These are phyloP conservation scores for Chlorella sp. DNA, from an alignment of 139 green algal species.

Conservation along the genomic window DNA sequence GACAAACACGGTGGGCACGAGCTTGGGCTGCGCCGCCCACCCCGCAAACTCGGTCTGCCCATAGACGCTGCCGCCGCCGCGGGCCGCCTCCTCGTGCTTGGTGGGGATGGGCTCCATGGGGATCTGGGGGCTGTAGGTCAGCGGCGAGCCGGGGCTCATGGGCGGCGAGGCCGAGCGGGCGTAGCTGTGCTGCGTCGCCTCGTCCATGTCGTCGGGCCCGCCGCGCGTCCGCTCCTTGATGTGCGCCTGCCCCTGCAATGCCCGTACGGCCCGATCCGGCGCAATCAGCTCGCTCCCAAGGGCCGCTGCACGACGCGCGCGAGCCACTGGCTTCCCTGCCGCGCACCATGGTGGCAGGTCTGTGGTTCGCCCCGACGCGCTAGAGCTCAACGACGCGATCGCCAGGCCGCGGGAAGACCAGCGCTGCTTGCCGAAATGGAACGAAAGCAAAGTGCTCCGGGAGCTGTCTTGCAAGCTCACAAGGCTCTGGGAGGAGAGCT, in stretches of 20 bases:
- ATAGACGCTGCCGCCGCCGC: slow-evolving; percentile 10
- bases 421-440: too few relatives aligned
- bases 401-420: too few relatives aligned
- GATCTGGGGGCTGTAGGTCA: slow-evolving; percentile 86
- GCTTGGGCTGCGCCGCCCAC: slow-evolving; percentile 79
- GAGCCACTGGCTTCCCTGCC: too few relatives aligned
- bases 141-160: slow-evolving; percentile 73
- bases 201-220: background rate
- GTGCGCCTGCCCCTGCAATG: slow-evolving; percentile 41
- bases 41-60: slow-evolving; percentile 71
- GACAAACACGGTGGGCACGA: slow-evolving; percentile 84
- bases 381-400: too few relatives aligned
- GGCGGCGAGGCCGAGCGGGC: slow-evolving; percentile 31
- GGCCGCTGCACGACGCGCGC: too few relatives aligned
- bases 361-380: too few relatives aligned
- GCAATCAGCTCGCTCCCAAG: too few relatives aligned
- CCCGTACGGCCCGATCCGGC: too few relatives aligned
- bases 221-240: slow-evolving; percentile 16
- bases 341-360: too few relatives aligned
- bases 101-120: slow-evolving; percentile 58
- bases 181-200: background rate
- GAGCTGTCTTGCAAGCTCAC: too few relatives aligned
- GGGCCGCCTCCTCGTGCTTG: slow-evolving; percentile 3
- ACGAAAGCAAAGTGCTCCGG: too few relatives aligned
- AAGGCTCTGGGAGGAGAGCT: too few relatives aligned